A percentile compares a stretch with the other conserved stretches of the same genome.
Evolutionary conservation across 176 grass and related monocot species (phyloP).

Genomic region (Paspalum vaginatum): DNA sequence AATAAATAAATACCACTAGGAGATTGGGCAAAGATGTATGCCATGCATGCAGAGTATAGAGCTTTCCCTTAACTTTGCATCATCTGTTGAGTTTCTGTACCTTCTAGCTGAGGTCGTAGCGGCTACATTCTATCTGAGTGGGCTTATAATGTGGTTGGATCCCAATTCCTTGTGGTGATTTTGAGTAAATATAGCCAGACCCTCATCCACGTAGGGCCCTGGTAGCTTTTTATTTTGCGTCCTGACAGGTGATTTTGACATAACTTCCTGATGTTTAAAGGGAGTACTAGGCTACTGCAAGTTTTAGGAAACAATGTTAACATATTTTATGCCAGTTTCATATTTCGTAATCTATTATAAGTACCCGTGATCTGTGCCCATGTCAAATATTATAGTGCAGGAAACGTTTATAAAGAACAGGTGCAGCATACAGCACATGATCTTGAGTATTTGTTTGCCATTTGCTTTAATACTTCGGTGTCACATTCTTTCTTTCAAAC

Average conservation of each 20-base stretch:
- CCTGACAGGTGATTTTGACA: not conserved
- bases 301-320: too few species aligned
- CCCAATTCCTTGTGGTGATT: not conserved
- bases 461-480: too few species aligned
- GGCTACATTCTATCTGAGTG: not conserved
- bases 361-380: too few species aligned
- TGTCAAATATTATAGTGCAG: too few species aligned
- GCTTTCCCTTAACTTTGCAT: not conserved
- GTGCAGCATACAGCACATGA: too few species aligned
- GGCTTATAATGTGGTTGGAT: not conserved
- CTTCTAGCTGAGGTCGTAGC: not conserved
- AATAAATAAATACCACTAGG: constrained; percentile 12
- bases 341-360: too few species aligned
- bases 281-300: not conserved
- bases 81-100: not conserved
- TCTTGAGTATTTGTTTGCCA: too few species aligned
- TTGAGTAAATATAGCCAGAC: not conserved
- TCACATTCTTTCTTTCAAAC: not conserved
- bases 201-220: not conserved
- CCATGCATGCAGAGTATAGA: not conserved
- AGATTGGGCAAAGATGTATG: constrained; percentile 11
- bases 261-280: not conserved
- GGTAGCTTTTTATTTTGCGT: not conserved
- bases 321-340: too few species aligned
- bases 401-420: too few species aligned